phyloP scores from a whole-genome alignment of 768 basidiomycete genomes.

The Suillus subluteus region DNA sequence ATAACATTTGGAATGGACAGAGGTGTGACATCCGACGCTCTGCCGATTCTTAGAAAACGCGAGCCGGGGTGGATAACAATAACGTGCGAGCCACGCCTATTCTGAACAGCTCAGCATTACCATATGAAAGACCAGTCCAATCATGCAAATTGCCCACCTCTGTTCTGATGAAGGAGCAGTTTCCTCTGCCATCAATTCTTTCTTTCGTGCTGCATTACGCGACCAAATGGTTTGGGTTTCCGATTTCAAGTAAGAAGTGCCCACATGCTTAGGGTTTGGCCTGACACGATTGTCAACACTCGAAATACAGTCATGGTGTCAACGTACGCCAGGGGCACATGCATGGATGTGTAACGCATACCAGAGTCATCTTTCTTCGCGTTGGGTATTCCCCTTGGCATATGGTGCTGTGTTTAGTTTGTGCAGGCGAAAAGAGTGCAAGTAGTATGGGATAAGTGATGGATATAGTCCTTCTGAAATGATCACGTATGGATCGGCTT shows the following conservation, averaged over 20 bases:
- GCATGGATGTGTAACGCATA: constrained; percentile 79
- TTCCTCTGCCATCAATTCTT: constrained; percentile 49
- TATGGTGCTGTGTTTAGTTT: constrained; percentile 27
- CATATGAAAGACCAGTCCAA: constrained; percentile 17
- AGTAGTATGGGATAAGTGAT: background rate
- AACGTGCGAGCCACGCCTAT: constrained; percentile 77
- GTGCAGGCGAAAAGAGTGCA: background rate
- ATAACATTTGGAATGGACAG: constrained; percentile 69
- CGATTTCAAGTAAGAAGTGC: constrained; percentile 76
- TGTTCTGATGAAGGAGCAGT: constrained; percentile 43
- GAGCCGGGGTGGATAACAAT: constrained; percentile 84
- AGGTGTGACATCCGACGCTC: constrained; percentile 79
- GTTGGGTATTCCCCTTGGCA: constrained; percentile 86
- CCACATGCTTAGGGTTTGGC: constrained; percentile 80
- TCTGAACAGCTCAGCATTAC: constrained; percentile 32
- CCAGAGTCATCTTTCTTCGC: constrained; percentile 81
- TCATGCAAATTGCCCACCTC: constrained; percentile 40
- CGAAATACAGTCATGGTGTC: constrained; percentile 8
- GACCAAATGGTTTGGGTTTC: constrained; percentile 78
- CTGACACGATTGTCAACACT: constrained; percentile 39
- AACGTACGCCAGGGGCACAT: constrained; percentile 75
- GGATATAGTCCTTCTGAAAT: background rate
- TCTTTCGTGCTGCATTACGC: constrained; percentile 61
- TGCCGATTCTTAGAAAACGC: constrained; percentile 71
- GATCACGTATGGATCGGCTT: constrained; percentile 6